Conservation (phyloP, 2,329 filamentous ascomycete species). For the Drechslera avenae region DNA sequence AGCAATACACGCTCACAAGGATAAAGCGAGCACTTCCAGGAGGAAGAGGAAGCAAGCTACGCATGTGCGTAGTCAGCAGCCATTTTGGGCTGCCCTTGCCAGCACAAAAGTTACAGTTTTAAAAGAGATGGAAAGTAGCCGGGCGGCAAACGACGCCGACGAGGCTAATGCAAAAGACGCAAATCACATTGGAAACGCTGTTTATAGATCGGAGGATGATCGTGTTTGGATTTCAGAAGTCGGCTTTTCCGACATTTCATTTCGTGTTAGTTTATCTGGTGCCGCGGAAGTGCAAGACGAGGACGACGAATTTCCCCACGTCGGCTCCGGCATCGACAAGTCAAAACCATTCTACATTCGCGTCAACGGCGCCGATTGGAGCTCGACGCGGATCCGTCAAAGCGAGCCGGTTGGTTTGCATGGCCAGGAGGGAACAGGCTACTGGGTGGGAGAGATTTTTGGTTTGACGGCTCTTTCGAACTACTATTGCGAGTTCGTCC, state of each 20-base stretch:
- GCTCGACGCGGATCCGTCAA: conserved; percentile 71
- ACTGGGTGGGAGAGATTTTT: conserved; percentile 73
- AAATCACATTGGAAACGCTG: conserved; percentile 76
- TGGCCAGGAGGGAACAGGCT: conserved; percentile 54
- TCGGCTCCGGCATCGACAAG: conserved; percentile 62
- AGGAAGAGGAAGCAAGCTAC: conserved; percentile 90
- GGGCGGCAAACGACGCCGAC: conserved; percentile 72
- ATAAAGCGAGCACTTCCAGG: conserved; percentile 70
- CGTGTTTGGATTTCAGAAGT: conserved; percentile 84
- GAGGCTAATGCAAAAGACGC: conserved; percentile 77
- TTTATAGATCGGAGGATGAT: conserved; percentile 70
- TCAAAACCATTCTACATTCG: conserved; percentile 79
- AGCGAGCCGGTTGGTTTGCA: conserved; percentile 54
- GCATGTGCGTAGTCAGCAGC: conserved; percentile 86
- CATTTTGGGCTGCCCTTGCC: conserved; percentile 90
- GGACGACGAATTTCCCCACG: conserved; percentile 46
- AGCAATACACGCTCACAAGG: conserved; percentile 59
- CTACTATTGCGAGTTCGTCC: conserved; percentile 79
- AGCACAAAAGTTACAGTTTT: conserved; percentile 97
- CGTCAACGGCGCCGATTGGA: conserved; percentile 80
- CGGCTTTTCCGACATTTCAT: conserved; percentile 76
- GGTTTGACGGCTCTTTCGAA: conserved; percentile 73
- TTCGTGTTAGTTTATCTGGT: conserved; percentile 71
- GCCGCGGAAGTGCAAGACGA: conserved; percentile 48
- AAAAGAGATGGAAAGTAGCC: conserved; percentile 77